Percentiles rank a stretch among this genome's conserved stretches.
These are phyloP conservation scores for Strigomonas culicis DNA, from an alignment of 208 protist genomes.

Conservation along the genomic window DNA sequence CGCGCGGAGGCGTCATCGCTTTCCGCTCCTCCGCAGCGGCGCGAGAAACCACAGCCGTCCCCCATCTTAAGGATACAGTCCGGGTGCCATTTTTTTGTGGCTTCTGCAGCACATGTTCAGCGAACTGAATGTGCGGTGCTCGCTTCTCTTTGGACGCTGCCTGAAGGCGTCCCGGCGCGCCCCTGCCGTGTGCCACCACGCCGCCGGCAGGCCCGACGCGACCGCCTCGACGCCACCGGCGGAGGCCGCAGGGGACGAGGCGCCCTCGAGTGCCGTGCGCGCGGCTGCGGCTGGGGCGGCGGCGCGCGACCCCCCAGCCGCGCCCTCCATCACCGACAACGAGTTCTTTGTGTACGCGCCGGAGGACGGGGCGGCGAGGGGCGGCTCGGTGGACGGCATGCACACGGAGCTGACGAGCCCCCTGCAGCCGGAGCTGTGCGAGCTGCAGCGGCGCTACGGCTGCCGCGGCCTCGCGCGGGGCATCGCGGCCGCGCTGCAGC, in stretches of 20 bases:
- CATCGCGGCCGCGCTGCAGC: conserved; percentile 25
- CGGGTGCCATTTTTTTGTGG: conserved; percentile 62
- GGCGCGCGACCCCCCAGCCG: not conserved
- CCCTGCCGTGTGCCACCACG: too few species aligned
- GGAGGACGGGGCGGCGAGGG: not conserved
- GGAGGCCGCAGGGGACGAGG: not conserved
- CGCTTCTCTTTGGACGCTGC: conserved; percentile 61
- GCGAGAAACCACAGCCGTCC: not conserved
- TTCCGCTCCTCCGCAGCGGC: not conserved
- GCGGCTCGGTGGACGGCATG: not conserved
- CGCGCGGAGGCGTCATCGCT: not conserved
- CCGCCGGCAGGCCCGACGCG: too few species aligned
- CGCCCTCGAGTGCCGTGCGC: not conserved
- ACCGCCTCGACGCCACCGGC: not conserved
- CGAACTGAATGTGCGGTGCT: conserved; percentile 50
- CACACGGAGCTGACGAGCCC: not conserved
- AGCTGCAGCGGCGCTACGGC: conserved; percentile 30
- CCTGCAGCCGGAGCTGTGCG: conserved; percentile 8
- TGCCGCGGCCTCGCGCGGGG: conserved; percentile 40
- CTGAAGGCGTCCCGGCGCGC: conserved; percentile 14
- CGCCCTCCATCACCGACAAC: not conserved
- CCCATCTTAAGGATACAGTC: conserved; percentile 17
- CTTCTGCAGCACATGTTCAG: conserved; percentile 58
- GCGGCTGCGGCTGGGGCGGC: not conserved
- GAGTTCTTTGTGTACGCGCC: not conserved